Conservation (phyloP, 305 asterid genomes). For the Rubia tinctorum region DNA sequence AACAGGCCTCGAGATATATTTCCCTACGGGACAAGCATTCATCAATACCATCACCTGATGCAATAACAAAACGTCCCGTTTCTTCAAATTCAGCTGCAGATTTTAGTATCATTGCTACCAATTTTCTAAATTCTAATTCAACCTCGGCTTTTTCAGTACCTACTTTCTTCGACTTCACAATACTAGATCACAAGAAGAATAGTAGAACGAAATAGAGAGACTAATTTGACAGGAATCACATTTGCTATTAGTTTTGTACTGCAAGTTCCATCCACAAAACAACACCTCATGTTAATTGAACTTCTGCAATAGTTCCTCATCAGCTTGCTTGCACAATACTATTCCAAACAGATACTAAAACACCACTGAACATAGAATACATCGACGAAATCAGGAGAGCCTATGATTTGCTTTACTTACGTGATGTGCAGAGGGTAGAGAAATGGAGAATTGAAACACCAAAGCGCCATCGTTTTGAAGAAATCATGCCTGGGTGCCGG, state of each 20-base stretch:
- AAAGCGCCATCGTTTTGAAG: background rate
- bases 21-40: too few relatives aligned
- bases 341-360: background rate
- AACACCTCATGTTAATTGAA: background rate
- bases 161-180: background rate
- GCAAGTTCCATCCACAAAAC: background rate
- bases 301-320: background rate
- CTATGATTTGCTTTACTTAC: background rate
- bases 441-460: background rate
- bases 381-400: background rate
- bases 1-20: too few relatives aligned
- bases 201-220: background rate
- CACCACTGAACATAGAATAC: background rate
- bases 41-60: background rate
- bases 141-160: background rate
- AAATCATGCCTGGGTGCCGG: conserved; percentile 82
- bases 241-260: background rate
- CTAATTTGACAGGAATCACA: background rate
- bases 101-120: background rate
- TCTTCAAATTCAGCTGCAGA: background rate
- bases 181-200: background rate
- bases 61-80: background rate
- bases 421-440: background rate
- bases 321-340: background rate
- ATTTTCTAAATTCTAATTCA: background rate